A percentile compares a stretch with the other conserved stretches of the same genome.
phyloP scores from a whole-genome alignment of 1,139 yeast genomes.

The Diutina rugosa region DNA sequence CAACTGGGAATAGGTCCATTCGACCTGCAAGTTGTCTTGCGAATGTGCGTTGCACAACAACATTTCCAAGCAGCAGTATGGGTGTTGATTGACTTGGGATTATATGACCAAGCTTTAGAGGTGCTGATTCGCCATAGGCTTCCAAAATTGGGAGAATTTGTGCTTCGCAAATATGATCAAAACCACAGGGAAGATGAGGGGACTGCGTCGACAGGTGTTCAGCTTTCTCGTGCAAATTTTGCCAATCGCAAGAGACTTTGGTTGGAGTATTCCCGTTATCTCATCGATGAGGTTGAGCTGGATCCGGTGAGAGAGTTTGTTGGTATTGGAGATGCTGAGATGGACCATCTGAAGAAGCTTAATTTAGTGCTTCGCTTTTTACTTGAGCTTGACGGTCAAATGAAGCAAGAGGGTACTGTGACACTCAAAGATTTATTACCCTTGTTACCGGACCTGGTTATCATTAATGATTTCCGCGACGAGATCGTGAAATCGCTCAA shows the following conservation, averaged over 20 bases:
- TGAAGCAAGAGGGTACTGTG: slow-evolving; percentile 11
- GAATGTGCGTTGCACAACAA: not conserved
- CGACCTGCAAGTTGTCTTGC: not conserved
- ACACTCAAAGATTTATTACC: slow-evolving; percentile 77
- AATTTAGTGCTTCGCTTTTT: not conserved
- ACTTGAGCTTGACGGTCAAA: not conserved
- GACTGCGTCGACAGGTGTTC: slow-evolving; percentile 12
- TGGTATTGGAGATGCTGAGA: not conserved
- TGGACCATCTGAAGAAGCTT: not conserved
- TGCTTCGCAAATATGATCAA: slow-evolving; percentile 3
- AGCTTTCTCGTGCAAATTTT: slow-evolving; percentile 21
- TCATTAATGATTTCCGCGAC: slow-evolving; percentile 72
- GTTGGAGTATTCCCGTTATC: slow-evolving; percentile 53
- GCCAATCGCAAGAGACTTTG: slow-evolving; percentile 58
- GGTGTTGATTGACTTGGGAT: not conserved
- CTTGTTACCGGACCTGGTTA: slow-evolving; percentile 69
- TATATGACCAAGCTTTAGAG: not conserved
- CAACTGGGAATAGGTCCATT: not conserved
- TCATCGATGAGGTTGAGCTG: slow-evolving; percentile 29
- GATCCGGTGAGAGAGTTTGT: slow-evolving; percentile 12
- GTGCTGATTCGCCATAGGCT: not conserved
- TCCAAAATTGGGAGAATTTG: not conserved
- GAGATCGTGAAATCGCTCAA: slow-evolving; percentile 74
- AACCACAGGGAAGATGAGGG: slow-evolving; percentile 8
- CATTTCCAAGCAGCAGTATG: not conserved